phyloP scores from a whole-genome alignment of 345 rosid species.

The Boechera retrofracta region DNA sequence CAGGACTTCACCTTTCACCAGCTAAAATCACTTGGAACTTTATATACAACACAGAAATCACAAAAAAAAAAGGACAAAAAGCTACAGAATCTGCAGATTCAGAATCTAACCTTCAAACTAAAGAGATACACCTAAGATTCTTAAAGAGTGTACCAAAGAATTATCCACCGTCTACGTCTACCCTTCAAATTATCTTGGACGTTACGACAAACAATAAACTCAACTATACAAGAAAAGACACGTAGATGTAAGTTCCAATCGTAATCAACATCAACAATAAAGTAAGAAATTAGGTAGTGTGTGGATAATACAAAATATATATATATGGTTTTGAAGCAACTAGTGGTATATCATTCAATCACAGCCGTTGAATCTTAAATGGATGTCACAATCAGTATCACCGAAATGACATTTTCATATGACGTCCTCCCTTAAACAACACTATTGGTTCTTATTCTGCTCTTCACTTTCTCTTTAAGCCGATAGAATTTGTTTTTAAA shows the following conservation, averaged over 20 bases:
- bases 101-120: conserved; percentile 64
- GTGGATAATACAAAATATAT: conserved; percentile 40
- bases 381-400: conserved; percentile 34
- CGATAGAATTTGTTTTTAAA: neutral
- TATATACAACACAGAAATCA: conserved; percentile 12
- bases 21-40: conserved; percentile 30
- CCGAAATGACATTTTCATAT: conserved; percentile 26
- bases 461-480: conserved; percentile 2
- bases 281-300: conserved; percentile 18
- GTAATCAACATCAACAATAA: conserved; percentile 27
- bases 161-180: conserved; percentile 35
- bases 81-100: conserved; percentile 49
- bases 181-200: conserved; percentile 40
- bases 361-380: conserved; percentile 39
- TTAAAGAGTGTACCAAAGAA: conserved; percentile 33
- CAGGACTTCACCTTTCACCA: conserved; percentile 5
- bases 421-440: conserved; percentile 33
- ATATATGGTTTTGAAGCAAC: conserved; percentile 34
- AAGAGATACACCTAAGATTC: conserved; percentile 44
- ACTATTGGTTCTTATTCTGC: conserved; percentile 17
- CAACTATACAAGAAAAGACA: conserved; percentile 42
- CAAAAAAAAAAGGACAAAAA: conserved; percentile 5
- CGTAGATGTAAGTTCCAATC: conserved; percentile 48
- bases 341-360: conserved; percentile 21
- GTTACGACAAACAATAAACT: conserved; percentile 37